phyloP scores from a whole-genome alignment of 768 basidiomycete species.

The Boletus coccyginus region DNA sequence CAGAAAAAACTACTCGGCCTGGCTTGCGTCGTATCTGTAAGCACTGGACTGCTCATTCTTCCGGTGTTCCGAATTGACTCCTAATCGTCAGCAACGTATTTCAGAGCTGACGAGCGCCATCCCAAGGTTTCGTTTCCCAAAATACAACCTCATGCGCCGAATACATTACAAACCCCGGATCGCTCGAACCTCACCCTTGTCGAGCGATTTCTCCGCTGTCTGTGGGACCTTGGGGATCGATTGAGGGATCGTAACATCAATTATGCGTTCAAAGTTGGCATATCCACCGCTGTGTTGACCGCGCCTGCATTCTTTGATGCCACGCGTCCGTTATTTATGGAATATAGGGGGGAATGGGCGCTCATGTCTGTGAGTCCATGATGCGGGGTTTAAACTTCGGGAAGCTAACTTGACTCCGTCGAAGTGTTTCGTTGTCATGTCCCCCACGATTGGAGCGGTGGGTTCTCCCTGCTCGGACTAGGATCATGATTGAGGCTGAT shows the following conservation, averaged over 20 bases:
- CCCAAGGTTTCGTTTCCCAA: conserved; percentile 74
- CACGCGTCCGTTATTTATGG: conserved; percentile 74
- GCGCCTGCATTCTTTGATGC: conserved; percentile 83
- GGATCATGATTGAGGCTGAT: conserved; percentile 11
- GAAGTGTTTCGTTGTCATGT: conserved; percentile 88
- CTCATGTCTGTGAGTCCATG: conserved; percentile 71
- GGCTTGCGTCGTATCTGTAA: conserved; percentile 43
- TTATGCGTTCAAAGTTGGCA: conserved; percentile 85
- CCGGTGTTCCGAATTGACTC: conserved; percentile 7
- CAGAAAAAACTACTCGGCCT: conserved; percentile 17
- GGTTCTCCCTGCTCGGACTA: conserved; percentile 19
- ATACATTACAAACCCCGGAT: conserved; percentile 80
- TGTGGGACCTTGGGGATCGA: conserved; percentile 70
- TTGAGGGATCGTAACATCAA: conserved; percentile 74
- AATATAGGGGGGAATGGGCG: conserved; percentile 93
- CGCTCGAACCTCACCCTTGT: conserved; percentile 54
- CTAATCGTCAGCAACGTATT: conserved; percentile 43
- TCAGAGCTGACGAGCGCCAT: conserved; percentile 46
- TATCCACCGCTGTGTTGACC: conserved; percentile 79
- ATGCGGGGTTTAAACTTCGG: conserved; percentile 11
- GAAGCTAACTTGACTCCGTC: conserved; percentile 4
- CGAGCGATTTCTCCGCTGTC: conserved; percentile 60
- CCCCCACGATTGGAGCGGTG: conserved; percentile 85
- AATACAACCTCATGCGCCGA: conserved; percentile 76
- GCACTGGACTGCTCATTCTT: conserved; percentile 13